Conservation (phyloP, 1,284 basidiomycete species). For the Pulchroboletus neoregius region DNA sequence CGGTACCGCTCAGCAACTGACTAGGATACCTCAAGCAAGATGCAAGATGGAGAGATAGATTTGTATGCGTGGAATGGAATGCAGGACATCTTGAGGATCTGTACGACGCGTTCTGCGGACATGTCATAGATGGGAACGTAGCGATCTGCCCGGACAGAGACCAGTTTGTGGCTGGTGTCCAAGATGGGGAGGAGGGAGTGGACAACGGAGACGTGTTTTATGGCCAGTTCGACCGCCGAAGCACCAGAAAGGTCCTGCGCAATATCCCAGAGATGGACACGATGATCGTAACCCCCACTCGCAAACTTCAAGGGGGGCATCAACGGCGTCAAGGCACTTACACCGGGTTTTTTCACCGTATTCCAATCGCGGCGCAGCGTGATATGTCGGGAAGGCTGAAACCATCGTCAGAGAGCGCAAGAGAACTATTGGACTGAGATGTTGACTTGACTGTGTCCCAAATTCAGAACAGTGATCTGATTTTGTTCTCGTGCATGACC, state of each 20-base stretch:
- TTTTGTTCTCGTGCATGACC: constrained; percentile 38
- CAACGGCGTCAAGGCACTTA: constrained; percentile 41
- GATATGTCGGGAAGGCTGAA: constrained; percentile 11
- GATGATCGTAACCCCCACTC: constrained; percentile 50
- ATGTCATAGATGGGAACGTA: constrained; percentile 46
- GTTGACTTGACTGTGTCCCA: constrained; percentile 25
- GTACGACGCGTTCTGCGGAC: constrained; percentile 40
- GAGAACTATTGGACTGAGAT: not conserved
- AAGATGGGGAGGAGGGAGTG: constrained; percentile 42
- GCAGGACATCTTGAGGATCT: constrained; percentile 42
- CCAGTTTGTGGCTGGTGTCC: constrained; percentile 45
- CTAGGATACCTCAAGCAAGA: constrained; percentile 41
- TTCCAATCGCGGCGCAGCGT: constrained; percentile 33
- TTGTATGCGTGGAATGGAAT: constrained; percentile 43
- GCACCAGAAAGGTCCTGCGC: constrained; percentile 32
- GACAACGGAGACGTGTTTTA: constrained; percentile 43
- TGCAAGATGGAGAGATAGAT: constrained; percentile 37
- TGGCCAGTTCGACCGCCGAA: constrained; percentile 32
- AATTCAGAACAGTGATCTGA: constrained; percentile 33
- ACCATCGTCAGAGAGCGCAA: constrained; percentile 10
- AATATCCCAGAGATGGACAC: constrained; percentile 46
- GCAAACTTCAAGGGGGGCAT: constrained; percentile 41
- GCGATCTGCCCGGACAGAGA: constrained; percentile 47
- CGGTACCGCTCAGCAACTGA: not conserved
- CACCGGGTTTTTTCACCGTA: constrained; percentile 36